These are phyloP conservation scores for Wickerhamiella cacticola DNA, from an alignment of 805 yeast species.

Conservation along the genomic window DNA sequence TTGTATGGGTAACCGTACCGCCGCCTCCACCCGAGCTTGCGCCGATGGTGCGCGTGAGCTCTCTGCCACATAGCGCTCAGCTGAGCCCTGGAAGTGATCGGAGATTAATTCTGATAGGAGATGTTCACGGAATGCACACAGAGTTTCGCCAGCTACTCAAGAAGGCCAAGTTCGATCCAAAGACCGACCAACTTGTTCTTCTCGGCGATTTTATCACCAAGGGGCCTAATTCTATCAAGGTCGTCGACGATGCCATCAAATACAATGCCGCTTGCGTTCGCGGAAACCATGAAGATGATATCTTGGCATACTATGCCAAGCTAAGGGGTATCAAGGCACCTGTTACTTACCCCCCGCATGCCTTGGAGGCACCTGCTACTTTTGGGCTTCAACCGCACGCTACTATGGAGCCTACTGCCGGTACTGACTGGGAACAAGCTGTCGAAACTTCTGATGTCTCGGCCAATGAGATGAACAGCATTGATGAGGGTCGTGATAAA, in stretches of 20 bases:
- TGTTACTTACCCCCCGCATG: slow-evolving; percentile 22
- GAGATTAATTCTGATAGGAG: slow-evolving; percentile 66
- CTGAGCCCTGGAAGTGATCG: slow-evolving; percentile 12
- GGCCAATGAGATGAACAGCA: background rate
- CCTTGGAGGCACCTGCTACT: slow-evolving; percentile 15
- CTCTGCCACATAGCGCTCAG: slow-evolving; percentile 16
- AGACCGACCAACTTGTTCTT: slow-evolving; percentile 47
- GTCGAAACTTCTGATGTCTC: background rate
- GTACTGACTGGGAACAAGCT: slow-evolving; percentile 6
- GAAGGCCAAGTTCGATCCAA: slow-evolving; percentile 33
- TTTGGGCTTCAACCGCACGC: slow-evolving; percentile 18
- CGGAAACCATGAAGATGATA: slow-evolving; percentile 80
- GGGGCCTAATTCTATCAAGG: slow-evolving; percentile 64
- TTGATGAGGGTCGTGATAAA: slow-evolving; percentile 26
- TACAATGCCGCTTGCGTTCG: slow-evolving; percentile 58
- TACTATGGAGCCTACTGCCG: slow-evolving; percentile 17
- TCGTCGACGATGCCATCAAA: slow-evolving; percentile 51
- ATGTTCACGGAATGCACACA: slow-evolving; percentile 68
- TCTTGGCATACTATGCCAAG: slow-evolving; percentile 51
- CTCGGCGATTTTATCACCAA: slow-evolving; percentile 80
- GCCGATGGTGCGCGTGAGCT: slow-evolving; percentile 22
- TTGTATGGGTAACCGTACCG: slow-evolving; percentile 9
- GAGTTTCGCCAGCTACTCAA: slow-evolving; percentile 44
- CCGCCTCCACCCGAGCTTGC: slow-evolving; percentile 11
- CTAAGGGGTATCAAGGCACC: slow-evolving; percentile 38